phyloP scores from a whole-genome alignment of 164 flowering plant species.

The Hamamelis virginiana region DNA sequence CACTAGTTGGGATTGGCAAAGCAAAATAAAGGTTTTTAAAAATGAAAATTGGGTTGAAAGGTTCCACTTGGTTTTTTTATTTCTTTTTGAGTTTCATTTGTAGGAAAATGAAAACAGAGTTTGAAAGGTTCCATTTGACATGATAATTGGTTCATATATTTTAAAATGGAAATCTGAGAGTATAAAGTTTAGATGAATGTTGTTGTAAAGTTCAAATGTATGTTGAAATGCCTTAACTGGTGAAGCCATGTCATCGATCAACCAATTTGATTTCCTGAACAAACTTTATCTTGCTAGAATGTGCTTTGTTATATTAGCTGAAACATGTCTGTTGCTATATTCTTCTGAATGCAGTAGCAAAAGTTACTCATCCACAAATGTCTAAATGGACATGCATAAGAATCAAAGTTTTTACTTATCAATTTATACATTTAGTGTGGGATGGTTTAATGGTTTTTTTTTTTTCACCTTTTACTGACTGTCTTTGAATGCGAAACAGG shows the following conservation, averaged over 20 bases:
- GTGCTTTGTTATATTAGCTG: not conserved
- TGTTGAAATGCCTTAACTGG: not conserved
- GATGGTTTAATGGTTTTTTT: not conserved
- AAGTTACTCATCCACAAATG: not conserved
- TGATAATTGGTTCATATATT: too few species aligned
- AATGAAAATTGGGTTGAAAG: too few species aligned
- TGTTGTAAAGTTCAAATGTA: not conserved
- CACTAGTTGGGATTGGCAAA: too few species aligned
- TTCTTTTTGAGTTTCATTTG: too few species aligned
- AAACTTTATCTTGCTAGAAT: not conserved
- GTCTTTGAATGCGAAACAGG: constrained; percentile 46
- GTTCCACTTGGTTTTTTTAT: too few species aligned
- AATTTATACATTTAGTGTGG: not conserved
- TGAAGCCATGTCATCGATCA: not conserved
- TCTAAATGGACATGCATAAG: not conserved
- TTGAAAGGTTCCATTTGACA: too few species aligned
- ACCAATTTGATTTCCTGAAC: not conserved
- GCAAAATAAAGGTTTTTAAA: too few species aligned
- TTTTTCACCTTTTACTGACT: not conserved
- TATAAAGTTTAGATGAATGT: too few species aligned
- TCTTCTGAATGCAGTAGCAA: not conserved
- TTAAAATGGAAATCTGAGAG: too few species aligned
- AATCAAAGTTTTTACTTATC: too few species aligned
- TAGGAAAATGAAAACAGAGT: too few species aligned
- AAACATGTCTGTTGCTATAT: not conserved